phyloP scores from a whole-genome alignment of 2,329 filamentous ascomycete genomes.

The Phialemonium atrogriseum region DNA sequence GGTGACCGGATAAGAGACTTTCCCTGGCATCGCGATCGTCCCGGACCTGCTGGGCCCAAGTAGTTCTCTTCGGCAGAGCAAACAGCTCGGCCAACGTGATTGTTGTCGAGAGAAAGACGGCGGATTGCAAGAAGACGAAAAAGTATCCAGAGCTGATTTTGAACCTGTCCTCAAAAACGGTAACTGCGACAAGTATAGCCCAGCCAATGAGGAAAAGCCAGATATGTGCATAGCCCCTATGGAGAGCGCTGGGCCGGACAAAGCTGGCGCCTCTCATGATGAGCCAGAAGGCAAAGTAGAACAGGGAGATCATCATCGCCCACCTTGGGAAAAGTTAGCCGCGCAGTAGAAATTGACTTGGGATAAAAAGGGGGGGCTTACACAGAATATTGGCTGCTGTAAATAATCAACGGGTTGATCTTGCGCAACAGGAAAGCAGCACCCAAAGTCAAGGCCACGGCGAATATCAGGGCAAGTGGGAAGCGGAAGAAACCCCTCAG shows the following conservation, averaged over 20 bases:
- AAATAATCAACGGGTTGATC: constrained; percentile 83
- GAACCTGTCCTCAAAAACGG: constrained; percentile 68
- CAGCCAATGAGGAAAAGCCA: constrained; percentile 79
- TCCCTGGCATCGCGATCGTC: constrained; percentile 37
- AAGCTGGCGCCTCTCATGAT: constrained; percentile 70
- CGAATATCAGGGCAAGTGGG: constrained; percentile 63
- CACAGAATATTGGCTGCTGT: constrained; percentile 79
- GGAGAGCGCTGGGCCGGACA: constrained; percentile 76
- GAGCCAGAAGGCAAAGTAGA: constrained; percentile 76
- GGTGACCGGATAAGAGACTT: constrained; percentile 13
- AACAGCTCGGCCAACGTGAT: constrained; percentile 77
- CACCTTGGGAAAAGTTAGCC: too few relatives aligned
- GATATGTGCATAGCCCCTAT: constrained; percentile 69
- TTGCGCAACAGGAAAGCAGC: constrained; percentile 70
- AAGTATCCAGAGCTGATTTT: constrained; percentile 72
- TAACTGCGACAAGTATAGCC: constrained; percentile 60
- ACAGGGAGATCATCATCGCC: constrained; percentile 77
- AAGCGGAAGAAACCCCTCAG: constrained; percentile 79
- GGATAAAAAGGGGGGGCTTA: constrained; percentile 22
- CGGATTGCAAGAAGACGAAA: constrained; percentile 70
- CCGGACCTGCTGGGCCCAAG: constrained; percentile 54
- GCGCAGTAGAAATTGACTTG: too few relatives aligned
- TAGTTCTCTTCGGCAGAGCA: constrained; percentile 61
- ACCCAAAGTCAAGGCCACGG: constrained; percentile 61
- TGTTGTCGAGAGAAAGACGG: constrained; percentile 64